Evolutionary conservation across 805 yeast species (phyloP).

Genomic region (Saccharomycodes ludwigii): DNA sequence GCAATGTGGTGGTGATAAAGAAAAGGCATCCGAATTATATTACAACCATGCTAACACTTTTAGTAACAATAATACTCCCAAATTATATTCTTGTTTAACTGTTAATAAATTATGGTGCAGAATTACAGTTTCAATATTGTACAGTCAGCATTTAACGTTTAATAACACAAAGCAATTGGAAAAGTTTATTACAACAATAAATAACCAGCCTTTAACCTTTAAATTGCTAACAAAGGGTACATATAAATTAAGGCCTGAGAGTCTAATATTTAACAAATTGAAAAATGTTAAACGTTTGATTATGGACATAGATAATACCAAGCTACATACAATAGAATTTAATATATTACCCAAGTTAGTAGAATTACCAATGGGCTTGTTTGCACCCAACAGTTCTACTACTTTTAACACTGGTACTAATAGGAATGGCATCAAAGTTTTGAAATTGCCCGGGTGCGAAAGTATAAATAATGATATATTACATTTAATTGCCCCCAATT

Average conservation of each 20-base stretch:
- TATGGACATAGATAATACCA: too few relatives aligned
- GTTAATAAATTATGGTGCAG: slow-evolving; percentile 61
- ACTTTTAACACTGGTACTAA: too few relatives aligned
- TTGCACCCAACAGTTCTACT: slow-evolving; percentile 17
- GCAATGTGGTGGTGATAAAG: slow-evolving; percentile 41
- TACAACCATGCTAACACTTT: not conserved
- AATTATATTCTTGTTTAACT: slow-evolving; percentile 47
- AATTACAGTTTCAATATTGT: slow-evolving; percentile 52
- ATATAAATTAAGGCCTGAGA: too few relatives aligned
- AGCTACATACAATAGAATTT: too few relatives aligned
- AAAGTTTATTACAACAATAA: too few relatives aligned
- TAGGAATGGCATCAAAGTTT: too few relatives aligned
- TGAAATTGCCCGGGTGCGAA: slow-evolving; percentile 61
- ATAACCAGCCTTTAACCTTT: too few relatives aligned
- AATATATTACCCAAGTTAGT: too few relatives aligned
- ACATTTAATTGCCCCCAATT: slow-evolving; percentile 34
- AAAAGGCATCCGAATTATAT: slow-evolving; percentile 25
- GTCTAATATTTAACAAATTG: too few relatives aligned
- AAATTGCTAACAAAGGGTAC: too few relatives aligned
- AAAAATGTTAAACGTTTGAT: too few relatives aligned
- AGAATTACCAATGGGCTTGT: slow-evolving; percentile 20
- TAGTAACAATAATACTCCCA: slow-evolving; percentile 7
- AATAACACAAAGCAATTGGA: slow-evolving; percentile 26
- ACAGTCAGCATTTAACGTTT: slow-evolving; percentile 41
- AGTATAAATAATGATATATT: slow-evolving; percentile 49